Evolutionary conservation across 805 yeast genomes (phyloP).

Genomic region (Henningerozyma blattae): DNA sequence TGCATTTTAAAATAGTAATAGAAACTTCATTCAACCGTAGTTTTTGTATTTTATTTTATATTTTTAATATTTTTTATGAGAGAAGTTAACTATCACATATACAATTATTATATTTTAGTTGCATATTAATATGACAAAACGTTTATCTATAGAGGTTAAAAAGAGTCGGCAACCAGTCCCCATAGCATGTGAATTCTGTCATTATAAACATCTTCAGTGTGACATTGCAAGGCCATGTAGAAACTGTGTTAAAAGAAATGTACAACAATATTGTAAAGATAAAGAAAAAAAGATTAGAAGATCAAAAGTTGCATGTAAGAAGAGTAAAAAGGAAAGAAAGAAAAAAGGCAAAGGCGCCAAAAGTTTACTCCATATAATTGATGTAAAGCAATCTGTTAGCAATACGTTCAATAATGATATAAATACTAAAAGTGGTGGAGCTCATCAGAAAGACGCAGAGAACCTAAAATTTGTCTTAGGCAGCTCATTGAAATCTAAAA

Average conservation of each 20-base stretch:
- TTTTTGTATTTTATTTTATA: too few species aligned
- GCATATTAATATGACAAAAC: slow-evolving; percentile 8
- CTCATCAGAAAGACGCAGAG: neutral
- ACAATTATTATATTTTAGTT: too few species aligned
- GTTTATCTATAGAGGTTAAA: slow-evolving; percentile 34
- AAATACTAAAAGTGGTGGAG: neutral
- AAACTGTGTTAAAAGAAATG: slow-evolving; percentile 53
- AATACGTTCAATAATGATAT: neutral
- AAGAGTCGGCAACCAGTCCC: slow-evolving; percentile 46
- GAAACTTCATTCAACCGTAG: too few species aligned
- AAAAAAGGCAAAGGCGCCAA: neutral
- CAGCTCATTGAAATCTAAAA: too few species aligned
- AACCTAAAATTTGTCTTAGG: neutral
- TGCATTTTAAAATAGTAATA: too few species aligned
- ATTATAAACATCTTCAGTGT: slow-evolving; percentile 62
- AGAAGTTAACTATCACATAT: too few species aligned
- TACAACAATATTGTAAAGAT: slow-evolving; percentile 45
- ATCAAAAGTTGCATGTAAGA: slow-evolving; percentile 2
- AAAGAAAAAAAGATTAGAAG: slow-evolving; percentile 34
- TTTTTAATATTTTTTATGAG: too few species aligned
- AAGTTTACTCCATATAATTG: neutral
- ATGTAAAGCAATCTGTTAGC: neutral
- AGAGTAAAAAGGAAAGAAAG: neutral
- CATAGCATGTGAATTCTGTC: slow-evolving; percentile 65
- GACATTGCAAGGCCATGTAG: slow-evolving; percentile 55